Evolutionary conservation across 495 filamentous ascomycete genomes (phyloP).

Genomic region (Aspergillus taichungensis): DNA sequence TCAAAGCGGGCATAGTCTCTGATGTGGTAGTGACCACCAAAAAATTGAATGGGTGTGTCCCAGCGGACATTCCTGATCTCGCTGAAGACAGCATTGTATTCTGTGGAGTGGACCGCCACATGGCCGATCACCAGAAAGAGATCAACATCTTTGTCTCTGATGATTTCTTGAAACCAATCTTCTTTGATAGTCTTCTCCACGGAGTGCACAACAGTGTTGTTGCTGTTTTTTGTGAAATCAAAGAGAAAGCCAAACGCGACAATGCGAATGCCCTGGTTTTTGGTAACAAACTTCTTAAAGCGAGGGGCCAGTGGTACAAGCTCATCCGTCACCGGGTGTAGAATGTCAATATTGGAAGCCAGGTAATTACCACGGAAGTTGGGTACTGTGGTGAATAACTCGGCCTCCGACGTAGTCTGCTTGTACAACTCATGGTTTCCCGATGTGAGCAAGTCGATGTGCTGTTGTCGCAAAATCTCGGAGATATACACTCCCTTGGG

Average conservation of each 20-base stretch:
- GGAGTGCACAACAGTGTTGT: constrained; percentile 76
- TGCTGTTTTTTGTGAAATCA: constrained; percentile 79
- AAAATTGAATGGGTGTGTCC: constrained; percentile 83
- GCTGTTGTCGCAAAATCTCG: constrained; percentile 73
- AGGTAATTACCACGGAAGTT: constrained; percentile 69
- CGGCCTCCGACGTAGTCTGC: constrained; percentile 60
- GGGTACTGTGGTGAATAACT: constrained; percentile 69
- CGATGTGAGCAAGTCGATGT: constrained; percentile 76
- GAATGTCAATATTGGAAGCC: constrained; percentile 88
- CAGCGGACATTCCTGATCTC: constrained; percentile 70
- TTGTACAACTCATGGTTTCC: constrained; percentile 97
- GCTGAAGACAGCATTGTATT: constrained; percentile 67
- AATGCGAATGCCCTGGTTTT: constrained; percentile 74
- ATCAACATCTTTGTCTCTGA: constrained; percentile 70
- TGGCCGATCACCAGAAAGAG: constrained; percentile 84
- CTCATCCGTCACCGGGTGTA: constrained; percentile 57
- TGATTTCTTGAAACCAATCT: constrained; percentile 81
- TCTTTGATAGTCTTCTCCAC: constrained; percentile 74
- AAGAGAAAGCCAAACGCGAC: constrained; percentile 90
- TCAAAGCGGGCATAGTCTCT: constrained; percentile 81
- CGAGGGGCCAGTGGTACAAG: constrained; percentile 70
- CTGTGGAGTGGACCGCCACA: constrained; percentile 68
- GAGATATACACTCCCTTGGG: constrained; percentile 84
- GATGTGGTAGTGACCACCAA: constrained; percentile 87
- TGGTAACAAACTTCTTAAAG: constrained; percentile 80